These are phyloP conservation scores for Cladophialophora bantiana DNA, from an alignment of 2,329 filamentous ascomycete species.

Conservation along the genomic window DNA sequence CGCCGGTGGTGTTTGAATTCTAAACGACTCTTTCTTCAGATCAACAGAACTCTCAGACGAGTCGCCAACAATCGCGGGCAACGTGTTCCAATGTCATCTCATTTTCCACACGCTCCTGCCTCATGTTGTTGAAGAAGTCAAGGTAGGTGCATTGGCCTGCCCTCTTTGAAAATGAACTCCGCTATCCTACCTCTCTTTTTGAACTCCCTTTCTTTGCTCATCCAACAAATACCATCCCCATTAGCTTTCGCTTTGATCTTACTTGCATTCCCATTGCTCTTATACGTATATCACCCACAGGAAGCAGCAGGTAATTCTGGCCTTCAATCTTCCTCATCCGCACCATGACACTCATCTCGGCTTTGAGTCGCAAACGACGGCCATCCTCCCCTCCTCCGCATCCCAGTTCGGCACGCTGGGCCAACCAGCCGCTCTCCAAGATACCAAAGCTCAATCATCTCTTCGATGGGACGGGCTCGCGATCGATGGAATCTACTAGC, in stretches of 20 bases:
- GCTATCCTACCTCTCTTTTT: neutral
- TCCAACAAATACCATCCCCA: constrained; percentile 18
- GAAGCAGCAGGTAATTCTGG: neutral
- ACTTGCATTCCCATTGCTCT: constrained; percentile 20
- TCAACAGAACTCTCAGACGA: neutral
- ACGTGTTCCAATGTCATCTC: neutral
- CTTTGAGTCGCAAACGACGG: constrained; percentile 31
- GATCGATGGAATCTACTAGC: constrained; percentile 35
- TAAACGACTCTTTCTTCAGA: constrained; percentile 9
- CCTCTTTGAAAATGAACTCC: too few species aligned
- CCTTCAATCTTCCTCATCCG: neutral
- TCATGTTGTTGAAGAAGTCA: neutral
- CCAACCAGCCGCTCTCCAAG: constrained; percentile 25
- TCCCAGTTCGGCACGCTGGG: constrained; percentile 7
- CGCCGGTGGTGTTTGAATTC: constrained; percentile 57
- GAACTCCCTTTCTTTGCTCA: constrained; percentile 1
- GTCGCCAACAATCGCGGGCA: neutral
- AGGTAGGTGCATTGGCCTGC: neutral
- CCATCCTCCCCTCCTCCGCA: constrained; percentile 12
- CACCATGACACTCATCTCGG: constrained; percentile 32
- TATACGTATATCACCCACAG: constrained; percentile 15
- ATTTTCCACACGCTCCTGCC: neutral
- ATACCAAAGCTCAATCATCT: constrained; percentile 29
- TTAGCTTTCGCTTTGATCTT: constrained; percentile 12
- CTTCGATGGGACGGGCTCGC: constrained; percentile 35